Evolutionary conservation across 306 rosid species (phyloP).

Genomic region (Hippophae tibetana): DNA sequence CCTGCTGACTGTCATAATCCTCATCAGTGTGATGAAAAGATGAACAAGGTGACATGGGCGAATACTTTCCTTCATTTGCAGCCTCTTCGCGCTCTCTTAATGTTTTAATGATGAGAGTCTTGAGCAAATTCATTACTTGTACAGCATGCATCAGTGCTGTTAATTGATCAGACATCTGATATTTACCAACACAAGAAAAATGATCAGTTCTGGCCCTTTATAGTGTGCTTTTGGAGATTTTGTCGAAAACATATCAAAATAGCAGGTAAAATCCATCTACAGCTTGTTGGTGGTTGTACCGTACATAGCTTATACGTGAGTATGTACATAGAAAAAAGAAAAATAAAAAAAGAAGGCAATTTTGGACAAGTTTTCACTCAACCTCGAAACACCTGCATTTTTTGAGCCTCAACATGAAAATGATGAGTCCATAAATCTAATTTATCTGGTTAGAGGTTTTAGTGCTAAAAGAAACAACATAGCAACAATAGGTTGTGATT

Average conservation of each 20-base stretch:
- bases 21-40: conserved; percentile 52
- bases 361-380: no score
- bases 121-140: conserved; percentile 96
- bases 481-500: neutral
- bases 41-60: conserved; percentile 67
- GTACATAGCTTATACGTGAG: no score
- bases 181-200: neutral
- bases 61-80: conserved; percentile 50
- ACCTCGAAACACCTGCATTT: no score
- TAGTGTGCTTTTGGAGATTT: neutral
- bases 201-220: neutral
- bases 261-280: no score
- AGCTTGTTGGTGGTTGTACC: no score
- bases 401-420: no score
- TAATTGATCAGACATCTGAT: conserved; percentile 95
- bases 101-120: conserved; percentile 69
- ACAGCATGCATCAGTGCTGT: conserved; percentile 98
- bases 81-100: conserved; percentile 70
- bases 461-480: neutral
- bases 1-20: conserved; percentile 60
- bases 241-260: neutral
- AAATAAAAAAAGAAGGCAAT: neutral
- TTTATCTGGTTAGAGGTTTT: neutral
- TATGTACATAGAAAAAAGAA: neutral
- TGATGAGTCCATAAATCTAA: neutral